phyloP scores from a whole-genome alignment of 805 yeast genomes.

The Candida germanica region DNA sequence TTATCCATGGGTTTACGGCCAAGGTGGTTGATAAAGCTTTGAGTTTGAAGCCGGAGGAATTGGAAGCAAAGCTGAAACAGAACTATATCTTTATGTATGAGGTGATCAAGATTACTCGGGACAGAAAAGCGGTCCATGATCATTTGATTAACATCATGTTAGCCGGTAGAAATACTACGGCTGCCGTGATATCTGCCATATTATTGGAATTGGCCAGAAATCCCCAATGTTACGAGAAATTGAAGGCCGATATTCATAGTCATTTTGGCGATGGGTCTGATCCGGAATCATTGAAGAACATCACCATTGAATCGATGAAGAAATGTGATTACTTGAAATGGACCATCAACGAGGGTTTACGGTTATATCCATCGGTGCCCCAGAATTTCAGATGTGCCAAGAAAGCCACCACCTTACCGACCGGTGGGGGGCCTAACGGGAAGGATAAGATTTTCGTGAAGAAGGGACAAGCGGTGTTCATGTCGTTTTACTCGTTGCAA shows the following conservation, averaged over 20 bases:
- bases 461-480: constrained; percentile 44
- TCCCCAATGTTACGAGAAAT: constrained; percentile 26
- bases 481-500: constrained; percentile 44
- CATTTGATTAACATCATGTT: constrained; percentile 37
- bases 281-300: constrained; percentile 16
- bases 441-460: constrained; percentile 28
- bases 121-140: constrained; percentile 34
- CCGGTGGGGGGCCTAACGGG: constrained; percentile 31
- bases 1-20: constrained; percentile 30
- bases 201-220: constrained; percentile 31
- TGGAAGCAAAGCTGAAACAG: constrained; percentile 23
- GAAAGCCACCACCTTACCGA: constrained; percentile 27
- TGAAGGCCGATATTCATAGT: constrained; percentile 24
- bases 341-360: constrained; percentile 28
- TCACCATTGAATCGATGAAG: constrained; percentile 32
- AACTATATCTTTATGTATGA: constrained; percentile 39
- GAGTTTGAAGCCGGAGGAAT: constrained; percentile 23
- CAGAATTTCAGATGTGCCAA: constrained; percentile 30
- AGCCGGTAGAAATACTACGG: constrained; percentile 39
- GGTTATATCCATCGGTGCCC: constrained; percentile 35
- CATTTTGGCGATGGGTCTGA: constrained; percentile 25
- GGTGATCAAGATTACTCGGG: constrained; percentile 34
- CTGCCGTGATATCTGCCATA: constrained; percentile 27
- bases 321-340: constrained; percentile 30
- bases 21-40: constrained; percentile 31